These are phyloP conservation scores for Gamsiella multidivaricata DNA, from an alignment of 192 early-diverging fungal genomes.

Conservation along the genomic window DNA sequence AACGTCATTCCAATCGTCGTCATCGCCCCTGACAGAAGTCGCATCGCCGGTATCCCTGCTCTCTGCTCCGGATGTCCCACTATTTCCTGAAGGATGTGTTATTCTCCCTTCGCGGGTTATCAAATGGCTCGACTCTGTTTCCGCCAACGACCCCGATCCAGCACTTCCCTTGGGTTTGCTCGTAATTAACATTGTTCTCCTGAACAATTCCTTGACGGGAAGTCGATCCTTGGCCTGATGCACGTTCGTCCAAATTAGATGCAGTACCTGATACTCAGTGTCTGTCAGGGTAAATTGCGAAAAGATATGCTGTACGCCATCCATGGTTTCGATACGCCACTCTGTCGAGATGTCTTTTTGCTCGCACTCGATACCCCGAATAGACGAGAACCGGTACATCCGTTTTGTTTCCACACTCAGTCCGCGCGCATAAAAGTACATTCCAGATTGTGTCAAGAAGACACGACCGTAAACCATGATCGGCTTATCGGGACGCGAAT, in stretches of 20 bases:
- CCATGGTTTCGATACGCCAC: constrained; percentile 48
- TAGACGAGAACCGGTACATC: constrained; percentile 48
- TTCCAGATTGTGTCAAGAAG: constrained; percentile 47
- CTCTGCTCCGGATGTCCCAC: neutral
- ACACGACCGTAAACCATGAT: constrained; percentile 49
- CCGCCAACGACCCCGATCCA: constrained; percentile 46
- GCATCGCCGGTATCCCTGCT: constrained; percentile 8
- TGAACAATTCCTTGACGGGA: constrained; percentile 45
- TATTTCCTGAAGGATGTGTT: neutral
- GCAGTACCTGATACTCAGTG: constrained; percentile 45
- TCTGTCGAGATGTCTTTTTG: constrained; percentile 55
- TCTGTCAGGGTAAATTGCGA: constrained; percentile 37
- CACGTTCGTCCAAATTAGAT: constrained; percentile 51
- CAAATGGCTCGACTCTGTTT: constrained; percentile 41
- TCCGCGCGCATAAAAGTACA: constrained; percentile 50
- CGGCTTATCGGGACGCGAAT: constrained; percentile 36
- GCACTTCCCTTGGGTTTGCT: constrained; percentile 49
- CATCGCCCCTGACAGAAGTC: constrained; percentile 1
- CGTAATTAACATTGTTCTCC: constrained; percentile 28
- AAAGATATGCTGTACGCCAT: constrained; percentile 42
- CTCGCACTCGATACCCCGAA: constrained; percentile 48
- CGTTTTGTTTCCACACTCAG: constrained; percentile 47
- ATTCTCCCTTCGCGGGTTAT: constrained; percentile 26
- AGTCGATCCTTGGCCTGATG: constrained; percentile 34
- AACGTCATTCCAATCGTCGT: constrained; percentile 18